Conservation (phyloP, 2,329 filamentous ascomycete genomes). For the Alternaria sp. region DNA sequence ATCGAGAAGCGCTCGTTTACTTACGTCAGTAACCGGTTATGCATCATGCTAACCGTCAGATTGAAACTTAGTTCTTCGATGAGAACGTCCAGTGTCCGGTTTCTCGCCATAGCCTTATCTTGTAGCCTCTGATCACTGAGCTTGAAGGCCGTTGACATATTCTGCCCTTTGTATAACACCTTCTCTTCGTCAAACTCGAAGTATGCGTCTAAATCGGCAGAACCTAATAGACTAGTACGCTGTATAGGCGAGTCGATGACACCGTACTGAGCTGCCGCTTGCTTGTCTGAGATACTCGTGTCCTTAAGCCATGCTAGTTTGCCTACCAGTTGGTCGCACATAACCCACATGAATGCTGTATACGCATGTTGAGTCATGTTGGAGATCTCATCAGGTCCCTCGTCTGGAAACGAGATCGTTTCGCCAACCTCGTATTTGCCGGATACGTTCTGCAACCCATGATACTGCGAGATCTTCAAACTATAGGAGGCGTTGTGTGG, state of each 20-base stretch:
- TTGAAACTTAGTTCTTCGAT: not conserved
- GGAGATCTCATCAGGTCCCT: not conserved
- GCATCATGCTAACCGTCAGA: not conserved
- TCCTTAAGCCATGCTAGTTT: conserved; percentile 18
- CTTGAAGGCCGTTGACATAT: not conserved
- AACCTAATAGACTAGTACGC: not conserved
- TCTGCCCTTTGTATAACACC: not conserved
- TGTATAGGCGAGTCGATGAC: not conserved
- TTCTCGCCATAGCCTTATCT: not conserved
- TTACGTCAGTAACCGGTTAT: not conserved
- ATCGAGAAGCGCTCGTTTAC: not conserved
- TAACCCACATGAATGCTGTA: conserved; percentile 22
- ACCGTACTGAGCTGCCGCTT: not conserved
- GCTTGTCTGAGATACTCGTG: not conserved
- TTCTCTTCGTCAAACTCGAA: not conserved
- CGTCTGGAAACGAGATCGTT: not conserved
- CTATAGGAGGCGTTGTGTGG: not conserved
- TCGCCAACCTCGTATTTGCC: not conserved
- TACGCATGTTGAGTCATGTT: conserved; percentile 27
- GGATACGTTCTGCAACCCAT: not conserved
- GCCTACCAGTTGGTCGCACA: conserved; percentile 22
- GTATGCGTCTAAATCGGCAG: not conserved
- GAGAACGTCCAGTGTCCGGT: not conserved
- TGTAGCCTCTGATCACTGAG: not conserved
- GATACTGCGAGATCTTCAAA: not conserved